phyloP scores from a whole-genome alignment of 306 rosid genomes.

The Rubus parviflorus region DNA sequence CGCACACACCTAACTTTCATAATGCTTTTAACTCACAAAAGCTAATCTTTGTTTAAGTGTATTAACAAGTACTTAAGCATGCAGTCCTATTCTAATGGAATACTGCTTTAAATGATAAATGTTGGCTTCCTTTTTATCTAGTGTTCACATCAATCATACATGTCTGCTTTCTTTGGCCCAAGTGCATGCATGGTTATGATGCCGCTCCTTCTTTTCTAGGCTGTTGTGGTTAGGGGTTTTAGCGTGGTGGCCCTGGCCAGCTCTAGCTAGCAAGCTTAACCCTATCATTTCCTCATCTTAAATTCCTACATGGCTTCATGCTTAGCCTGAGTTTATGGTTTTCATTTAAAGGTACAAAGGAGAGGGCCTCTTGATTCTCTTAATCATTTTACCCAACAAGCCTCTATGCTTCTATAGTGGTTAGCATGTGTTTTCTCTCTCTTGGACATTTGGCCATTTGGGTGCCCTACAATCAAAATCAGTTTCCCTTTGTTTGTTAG shows the following conservation, averaged over 20 bases:
- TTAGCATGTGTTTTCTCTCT: conserved; percentile 53
- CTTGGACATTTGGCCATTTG: conserved; percentile 39
- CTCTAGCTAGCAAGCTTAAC: conserved; percentile 32
- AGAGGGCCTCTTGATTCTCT: conserved; percentile 37
- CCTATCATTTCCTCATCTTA: conserved; percentile 32
- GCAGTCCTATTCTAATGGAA: conserved; percentile 42
- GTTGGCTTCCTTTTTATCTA: conserved; percentile 30
- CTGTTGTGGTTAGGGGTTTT: conserved; percentile 38
- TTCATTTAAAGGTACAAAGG: conserved; percentile 54
- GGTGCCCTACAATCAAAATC: conserved; percentile 30
- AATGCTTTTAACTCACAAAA: conserved; percentile 37
- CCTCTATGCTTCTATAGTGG: conserved; percentile 47
- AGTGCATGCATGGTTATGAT: conserved; percentile 56
- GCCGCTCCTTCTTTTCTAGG: conserved; percentile 37
- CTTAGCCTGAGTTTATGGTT: conserved; percentile 49
- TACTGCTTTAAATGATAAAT: conserved; percentile 41
- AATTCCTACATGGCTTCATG: conserved; percentile 31
- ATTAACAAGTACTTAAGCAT: conserved; percentile 41
- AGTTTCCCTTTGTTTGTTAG: conserved; percentile 5
- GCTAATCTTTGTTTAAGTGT: conserved; percentile 32
- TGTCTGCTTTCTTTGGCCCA: conserved; percentile 69
- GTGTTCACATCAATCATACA: conserved; percentile 59
- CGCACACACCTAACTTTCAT: conserved; percentile 35
- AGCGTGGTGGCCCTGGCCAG: conserved; percentile 64
- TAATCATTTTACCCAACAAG: conserved; percentile 41